These are phyloP conservation scores for Triglochin maritima DNA, from an alignment of 106 monocot species.

Conservation along the genomic window DNA sequence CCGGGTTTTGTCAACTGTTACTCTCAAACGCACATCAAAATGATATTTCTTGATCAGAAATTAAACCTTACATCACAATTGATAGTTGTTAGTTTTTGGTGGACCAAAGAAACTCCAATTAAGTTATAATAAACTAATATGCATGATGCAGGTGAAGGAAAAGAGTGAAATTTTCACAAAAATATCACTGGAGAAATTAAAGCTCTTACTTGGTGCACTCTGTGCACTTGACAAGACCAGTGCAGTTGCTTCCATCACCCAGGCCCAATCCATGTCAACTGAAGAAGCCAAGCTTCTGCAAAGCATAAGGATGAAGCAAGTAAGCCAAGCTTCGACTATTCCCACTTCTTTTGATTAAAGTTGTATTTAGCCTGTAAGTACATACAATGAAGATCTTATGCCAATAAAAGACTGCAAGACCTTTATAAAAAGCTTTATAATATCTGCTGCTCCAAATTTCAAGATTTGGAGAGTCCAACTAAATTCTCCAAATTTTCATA, in stretches of 20 bases:
- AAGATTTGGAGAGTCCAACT: too few relatives aligned
- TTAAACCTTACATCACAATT: neutral
- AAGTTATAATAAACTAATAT: neutral
- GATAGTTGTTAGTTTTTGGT: neutral
- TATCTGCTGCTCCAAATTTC: neutral
- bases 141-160: constrained; percentile 17
- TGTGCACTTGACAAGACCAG: constrained; percentile 25
- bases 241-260: constrained; percentile 25
- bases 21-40: neutral
- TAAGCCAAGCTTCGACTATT: constrained; percentile 8
- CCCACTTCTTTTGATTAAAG: neutral
- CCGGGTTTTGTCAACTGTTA: too few relatives aligned
- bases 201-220: constrained; percentile 36
- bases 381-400: neutral
- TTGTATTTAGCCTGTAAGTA: neutral
- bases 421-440: neutral
- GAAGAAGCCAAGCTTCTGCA: constrained; percentile 30
- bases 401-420: neutral
- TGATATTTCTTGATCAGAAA: neutral
- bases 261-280: constrained; percentile 18
- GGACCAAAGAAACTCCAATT: neutral
- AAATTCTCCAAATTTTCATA: too few relatives aligned
- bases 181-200: constrained; percentile 27
- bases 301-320: constrained; percentile 32
- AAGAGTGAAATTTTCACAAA: constrained; percentile 33